Base-by-base conservation (phyloP, 345 rosid genomes). In the Bruguiera gymnorhiza region DNA sequence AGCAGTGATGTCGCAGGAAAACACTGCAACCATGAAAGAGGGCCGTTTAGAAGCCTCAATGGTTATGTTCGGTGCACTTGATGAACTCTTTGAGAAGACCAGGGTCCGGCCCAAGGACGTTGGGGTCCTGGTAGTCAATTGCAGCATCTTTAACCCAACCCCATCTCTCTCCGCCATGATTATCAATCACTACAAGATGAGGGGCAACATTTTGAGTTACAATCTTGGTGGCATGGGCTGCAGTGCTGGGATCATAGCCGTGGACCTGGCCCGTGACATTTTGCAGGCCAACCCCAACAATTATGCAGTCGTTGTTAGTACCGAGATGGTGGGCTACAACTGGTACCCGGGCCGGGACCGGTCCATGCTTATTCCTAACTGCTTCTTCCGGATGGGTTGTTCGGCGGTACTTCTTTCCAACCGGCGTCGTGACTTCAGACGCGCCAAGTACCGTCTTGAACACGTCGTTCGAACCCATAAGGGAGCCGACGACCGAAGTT, bases 201-300 rank as follows among this genome's bases (percentile, higher is more conserved):
- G 97, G 67, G 97, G 99, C 6, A 95, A 95, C 77, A 82, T 95
- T 48, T 71, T 95, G 51, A 95, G 97, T 74, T 95, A 85, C 81
- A 95, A 95, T 63, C 90, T 95, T 0, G 99, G 97, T 3, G 97
- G 97, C 0, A 92, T 95, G 99, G 97, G 99, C 1, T 95, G 97
- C 78, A 89, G 97, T 32, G 97, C 96, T 0, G 93, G 97, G 79
- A 75, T 95, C 75, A 95, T 92, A 20, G 86, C 83, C 0, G 64
- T 88, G n/a, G 99, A 95, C 66, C 78, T 95, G 66, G 97, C 97
- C 54, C 82, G 92, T 11, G 99, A 95, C 80, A 95, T 95, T 90
- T 80, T 92, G 71, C 93, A 87, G 76, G 89, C 97, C n/a, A 90
- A 84, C 76, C 92, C 92, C 0, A 90, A 86, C 19, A 92, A 85